These are phyloP conservation scores for Fusarium veterinarium DNA, from an alignment of 2,329 filamentous ascomycete species.

Conservation along the genomic window DNA sequence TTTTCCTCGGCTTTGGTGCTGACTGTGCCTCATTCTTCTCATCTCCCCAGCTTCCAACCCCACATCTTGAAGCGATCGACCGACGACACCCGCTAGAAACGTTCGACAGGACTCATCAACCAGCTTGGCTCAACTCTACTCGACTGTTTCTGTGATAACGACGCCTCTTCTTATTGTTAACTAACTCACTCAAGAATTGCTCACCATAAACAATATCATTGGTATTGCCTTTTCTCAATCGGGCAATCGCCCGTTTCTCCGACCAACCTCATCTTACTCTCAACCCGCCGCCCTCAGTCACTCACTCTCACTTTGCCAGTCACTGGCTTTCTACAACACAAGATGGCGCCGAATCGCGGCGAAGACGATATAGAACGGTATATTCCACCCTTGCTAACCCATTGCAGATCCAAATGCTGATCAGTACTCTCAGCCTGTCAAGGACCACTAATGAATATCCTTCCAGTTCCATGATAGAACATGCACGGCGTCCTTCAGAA, in stretches of 20 bases:
- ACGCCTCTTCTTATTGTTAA: neutral
- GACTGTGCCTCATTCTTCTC: slow-evolving; percentile 25
- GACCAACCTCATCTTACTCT: neutral
- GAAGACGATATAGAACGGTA: slow-evolving; percentile 47
- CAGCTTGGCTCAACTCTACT: slow-evolving; percentile 6
- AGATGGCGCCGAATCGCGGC: slow-evolving; percentile 40
- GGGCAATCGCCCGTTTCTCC: slow-evolving; percentile 15
- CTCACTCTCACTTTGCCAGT: neutral
- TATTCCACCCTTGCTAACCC: neutral
- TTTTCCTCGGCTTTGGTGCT: slow-evolving; percentile 7
- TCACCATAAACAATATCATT: neutral
- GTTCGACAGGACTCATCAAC: slow-evolving; percentile 5
- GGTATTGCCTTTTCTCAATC: neutral
- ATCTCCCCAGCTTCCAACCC: slow-evolving; percentile 31
- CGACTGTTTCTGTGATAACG: slow-evolving; percentile 13
- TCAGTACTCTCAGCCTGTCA: slow-evolving; percentile 27
- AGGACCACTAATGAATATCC: slow-evolving; percentile 45
- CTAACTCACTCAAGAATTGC: neutral
- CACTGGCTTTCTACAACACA: slow-evolving; percentile 15
- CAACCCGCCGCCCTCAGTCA: neutral
- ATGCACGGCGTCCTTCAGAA: slow-evolving; percentile 48
- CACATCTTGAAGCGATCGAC: slow-evolving; percentile 30
- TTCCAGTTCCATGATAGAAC: slow-evolving; percentile 50
- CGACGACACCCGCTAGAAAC: slow-evolving; percentile 28
- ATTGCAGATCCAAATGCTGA: slow-evolving; percentile 25